Base-by-base conservation (phyloP, 805 yeast genomes). In the Hanseniaspora singularis region DNA sequence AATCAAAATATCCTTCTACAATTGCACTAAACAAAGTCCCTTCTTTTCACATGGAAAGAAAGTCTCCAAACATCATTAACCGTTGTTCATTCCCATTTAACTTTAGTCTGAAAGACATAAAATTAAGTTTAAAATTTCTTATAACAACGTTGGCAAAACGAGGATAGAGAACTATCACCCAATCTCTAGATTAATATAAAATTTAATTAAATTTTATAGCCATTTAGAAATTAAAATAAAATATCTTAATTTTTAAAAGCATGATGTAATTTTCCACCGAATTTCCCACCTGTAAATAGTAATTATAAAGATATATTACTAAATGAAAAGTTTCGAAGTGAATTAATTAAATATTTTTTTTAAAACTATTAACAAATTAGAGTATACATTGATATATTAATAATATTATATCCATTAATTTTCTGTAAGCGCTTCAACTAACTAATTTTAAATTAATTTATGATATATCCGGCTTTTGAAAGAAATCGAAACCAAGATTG, bases 231-330 rank as follows among this genome's bases (percentile, higher is more conserved):
- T 7, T 8, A 11, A 26, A 11, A 26, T 7, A 26, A 26, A 26
- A 26, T 26, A n/a, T n/a, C n/a, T n/a, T n/a, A n/a, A n/a, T n/a
- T n/a, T 24, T 20, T 26, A 20, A 8, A 16, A 38, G 27, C 46
- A 33, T 47, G 32, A 24, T 30, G 36, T 38, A 14, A 32, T 30
- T 41, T 19, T 47, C 43, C 50, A 47, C 50, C 50, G 50, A 47
- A 47, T 47, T 47, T 47, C 50, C 50, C 50, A 47, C 50, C 50
- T 47, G 50, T 38, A 37, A 47, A n/a, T n/a, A n/a, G n/a, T n/a
- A n/a, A n/a, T n/a, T n/a, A n/a, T n/a, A n/a, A n/a, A n/a, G n/a
- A n/a, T n/a, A n/a, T n/a, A n/a, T n/a, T n/a, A n/a, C n/a, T n/a
- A n/a, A n/a, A n/a, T n/a, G n/a, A n/a, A n/a, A n/a, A n/a, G n/a